Evolutionary conservation across 2,329 filamentous ascomycete genomes (phyloP), one percentile per base, ranked within the genome.

Genomic region (Xylariaceae sp.): DNA sequence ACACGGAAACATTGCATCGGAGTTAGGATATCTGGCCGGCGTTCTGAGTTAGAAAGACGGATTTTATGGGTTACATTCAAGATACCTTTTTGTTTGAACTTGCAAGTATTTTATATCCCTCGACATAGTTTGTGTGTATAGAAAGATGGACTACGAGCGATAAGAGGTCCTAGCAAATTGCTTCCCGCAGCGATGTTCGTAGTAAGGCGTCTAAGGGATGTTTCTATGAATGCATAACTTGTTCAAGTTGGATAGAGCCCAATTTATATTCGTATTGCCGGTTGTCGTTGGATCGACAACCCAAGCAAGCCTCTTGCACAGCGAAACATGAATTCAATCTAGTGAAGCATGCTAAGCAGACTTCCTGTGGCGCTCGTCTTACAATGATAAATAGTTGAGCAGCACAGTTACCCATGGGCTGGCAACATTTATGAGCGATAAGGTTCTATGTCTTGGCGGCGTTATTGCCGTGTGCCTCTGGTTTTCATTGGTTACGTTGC

Each of bases 71-170:
- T 54, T 45, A 55, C 45, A 51, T 57, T 60, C 43, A 55, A 62
- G 63, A 65, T 65, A 65, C 61, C 63, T 65, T 51, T 54, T 48
- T 59, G 55, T 52, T 52, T 57, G 60, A 53, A 54, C n/a, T 48
- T 49, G 39, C 53, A 10, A 34, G 28, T 41, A 13, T 7, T 22
- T 45, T 28, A 12, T 18, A 3, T 36, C n/a, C 12, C 3, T 19
- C 16, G 9, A 33, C 42, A 14, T 5, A 17, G 31, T 18, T 19
- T 36, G 17, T 45, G 45, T 31, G 38, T 52, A 46, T 46, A 49
- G 31, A 54, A 44, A 7, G 31, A 36, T 14, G 40, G 44, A 41
- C 31, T 39, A n/a, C 42, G 12, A 11, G 34, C 43, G 40, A 41
- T 39, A 33, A 19, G 39, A 38, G 16, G 33, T 31, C 47, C 12